Evolutionary conservation across 2,329 filamentous ascomycete genomes (phyloP).

Genomic region (Hypomyces rosellus): DNA sequence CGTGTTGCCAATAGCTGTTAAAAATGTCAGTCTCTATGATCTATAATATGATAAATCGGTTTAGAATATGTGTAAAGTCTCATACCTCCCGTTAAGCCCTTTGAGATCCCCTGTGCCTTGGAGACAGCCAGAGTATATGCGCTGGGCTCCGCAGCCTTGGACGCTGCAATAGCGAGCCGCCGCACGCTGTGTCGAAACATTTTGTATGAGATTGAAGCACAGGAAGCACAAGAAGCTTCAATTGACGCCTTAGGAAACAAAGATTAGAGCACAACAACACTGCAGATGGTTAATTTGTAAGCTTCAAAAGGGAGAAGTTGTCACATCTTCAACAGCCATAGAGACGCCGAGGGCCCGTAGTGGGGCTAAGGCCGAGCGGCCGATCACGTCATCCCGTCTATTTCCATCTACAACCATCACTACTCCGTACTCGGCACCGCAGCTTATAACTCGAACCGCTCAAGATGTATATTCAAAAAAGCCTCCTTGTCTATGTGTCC

Average conservation of each 20-base stretch:
- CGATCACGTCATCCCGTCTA: conserved; percentile 15
- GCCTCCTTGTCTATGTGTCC: not conserved
- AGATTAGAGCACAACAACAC: too few relatives aligned
- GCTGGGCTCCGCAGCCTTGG: conserved; percentile 40
- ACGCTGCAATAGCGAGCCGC: conserved; percentile 55
- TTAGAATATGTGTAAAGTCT: not conserved
- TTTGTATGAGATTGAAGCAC: not conserved
- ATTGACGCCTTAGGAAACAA: not conserved
- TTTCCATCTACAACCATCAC: conserved; percentile 5
- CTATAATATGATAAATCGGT: not conserved
- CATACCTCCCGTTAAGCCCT: conserved; percentile 74
- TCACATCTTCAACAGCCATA: not conserved
- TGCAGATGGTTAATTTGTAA: not conserved
- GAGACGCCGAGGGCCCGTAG: conserved; percentile 10
- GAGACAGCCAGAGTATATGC: conserved; percentile 66
- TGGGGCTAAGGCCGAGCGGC: conserved; percentile 7
- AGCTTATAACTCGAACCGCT: not conserved
- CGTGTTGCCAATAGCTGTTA: conserved; percentile 88
- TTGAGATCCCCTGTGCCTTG: conserved; percentile 70
- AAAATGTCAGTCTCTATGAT: not conserved
- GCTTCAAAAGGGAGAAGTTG: not conserved
- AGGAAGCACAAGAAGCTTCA: not conserved
- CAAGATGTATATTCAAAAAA: not conserved
- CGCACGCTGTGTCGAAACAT: conserved; percentile 69
- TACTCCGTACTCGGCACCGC: not conserved